These are phyloP conservation scores for Arthrobotrys sinensis DNA, from an alignment of 2,329 filamentous ascomycete species.

Conservation along the genomic window DNA sequence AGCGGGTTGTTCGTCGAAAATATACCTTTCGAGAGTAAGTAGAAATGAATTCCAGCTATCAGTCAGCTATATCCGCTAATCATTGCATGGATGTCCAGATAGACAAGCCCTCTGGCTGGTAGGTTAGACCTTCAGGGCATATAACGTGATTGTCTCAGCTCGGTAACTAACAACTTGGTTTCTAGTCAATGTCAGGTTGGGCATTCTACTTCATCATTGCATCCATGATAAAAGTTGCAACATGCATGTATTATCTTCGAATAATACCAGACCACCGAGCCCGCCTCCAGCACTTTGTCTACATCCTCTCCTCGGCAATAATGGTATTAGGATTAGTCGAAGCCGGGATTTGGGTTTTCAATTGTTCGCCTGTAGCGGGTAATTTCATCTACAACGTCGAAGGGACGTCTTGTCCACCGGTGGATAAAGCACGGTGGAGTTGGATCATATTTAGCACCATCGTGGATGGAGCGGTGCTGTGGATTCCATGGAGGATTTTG, in stretches of 20 bases:
- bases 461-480: conserved; percentile 45
- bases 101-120: conserved; percentile 58
- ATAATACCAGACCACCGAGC: conserved; percentile 56
- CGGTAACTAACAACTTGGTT: conserved; percentile 11
- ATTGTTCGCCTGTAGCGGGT: conserved; percentile 35
- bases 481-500: conserved; percentile 52
- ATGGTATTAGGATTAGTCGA: conserved; percentile 55
- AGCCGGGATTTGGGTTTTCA: conserved; percentile 53
- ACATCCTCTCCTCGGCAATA: conserved; percentile 40
- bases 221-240: conserved; percentile 59
- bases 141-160: neutral
- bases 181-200: conserved; percentile 59
- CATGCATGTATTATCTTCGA: conserved; percentile 59
- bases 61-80: conserved; percentile 8
- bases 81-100: neutral
- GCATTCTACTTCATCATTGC: conserved; percentile 59
- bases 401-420: conserved; percentile 26
- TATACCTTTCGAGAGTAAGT: conserved; percentile 58
- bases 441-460: conserved; percentile 47
- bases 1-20: conserved; percentile 57
- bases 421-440: conserved; percentile 53
- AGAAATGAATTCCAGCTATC: neutral
- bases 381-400: conserved; percentile 57
- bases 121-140: conserved; percentile 9
- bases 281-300: conserved; percentile 56